A percentile compares a stretch with the other conserved stretches of the same genome.
phyloP scores from a whole-genome alignment of 2,329 filamentous ascomycete genomes.

The Penicillium sp. region DNA sequence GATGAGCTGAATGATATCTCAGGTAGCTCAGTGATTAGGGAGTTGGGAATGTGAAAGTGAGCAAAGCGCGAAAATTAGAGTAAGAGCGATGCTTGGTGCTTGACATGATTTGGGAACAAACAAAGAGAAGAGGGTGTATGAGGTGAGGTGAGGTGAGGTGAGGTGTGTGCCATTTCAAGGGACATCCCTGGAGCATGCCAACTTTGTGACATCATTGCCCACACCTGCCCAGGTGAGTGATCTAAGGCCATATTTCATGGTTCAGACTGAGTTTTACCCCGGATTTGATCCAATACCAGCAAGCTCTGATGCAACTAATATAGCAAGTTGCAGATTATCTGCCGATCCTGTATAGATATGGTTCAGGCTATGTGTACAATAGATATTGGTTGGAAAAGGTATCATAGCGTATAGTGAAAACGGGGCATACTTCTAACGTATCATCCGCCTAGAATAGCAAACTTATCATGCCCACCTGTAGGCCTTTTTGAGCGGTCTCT shows the following conservation, averaged over 20 bases:
- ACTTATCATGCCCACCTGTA: neutral
- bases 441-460: neutral
- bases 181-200: neutral
- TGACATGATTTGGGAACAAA: neutral
- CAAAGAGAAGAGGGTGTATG: neutral
- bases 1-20: neutral
- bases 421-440: neutral
- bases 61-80: neutral
- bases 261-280: neutral
- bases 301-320: neutral
- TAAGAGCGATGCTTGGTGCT: neutral
- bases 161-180: neutral
- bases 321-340: neutral
- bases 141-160: neutral
- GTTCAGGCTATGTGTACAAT: neutral
- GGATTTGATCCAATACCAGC: neutral
- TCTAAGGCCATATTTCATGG: neutral
- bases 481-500: neutral
- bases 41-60: neutral
- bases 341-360: neutral
- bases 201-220: constrained; percentile 5
- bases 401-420: neutral
- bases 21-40: neutral
- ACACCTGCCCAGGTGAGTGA: neutral
- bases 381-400: neutral